Evolutionary conservation across 164 flowering plant genomes (phyloP).

Genomic region (Santalum album): DNA sequence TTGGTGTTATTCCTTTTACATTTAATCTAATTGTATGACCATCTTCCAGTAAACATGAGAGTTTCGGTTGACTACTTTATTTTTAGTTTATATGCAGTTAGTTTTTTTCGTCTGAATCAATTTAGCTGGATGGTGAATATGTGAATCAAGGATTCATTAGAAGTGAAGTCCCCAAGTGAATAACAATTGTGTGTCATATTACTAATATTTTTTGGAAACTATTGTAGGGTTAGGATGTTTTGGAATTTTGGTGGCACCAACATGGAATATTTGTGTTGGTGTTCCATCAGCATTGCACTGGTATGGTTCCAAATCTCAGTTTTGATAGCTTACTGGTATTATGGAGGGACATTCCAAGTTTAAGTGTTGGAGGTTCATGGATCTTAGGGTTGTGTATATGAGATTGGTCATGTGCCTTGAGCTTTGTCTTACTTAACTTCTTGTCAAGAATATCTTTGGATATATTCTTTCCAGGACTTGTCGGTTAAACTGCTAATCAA

Average conservation of each 20-base stretch:
- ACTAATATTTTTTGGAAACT: conserved; percentile 34
- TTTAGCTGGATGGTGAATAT: conserved; percentile 8
- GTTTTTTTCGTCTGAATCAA: too few relatives aligned
- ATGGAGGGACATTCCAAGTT: conserved; percentile 6
- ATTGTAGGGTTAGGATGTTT: conserved; percentile 44
- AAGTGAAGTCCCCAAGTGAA: conserved; percentile 8
- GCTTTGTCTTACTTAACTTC: too few relatives aligned
- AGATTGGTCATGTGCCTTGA: not conserved
- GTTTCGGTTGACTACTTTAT: too few relatives aligned
- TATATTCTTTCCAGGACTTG: too few relatives aligned
- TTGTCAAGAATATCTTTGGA: too few relatives aligned
- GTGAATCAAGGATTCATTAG: conserved; percentile 7
- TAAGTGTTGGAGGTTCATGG: conserved; percentile 9
- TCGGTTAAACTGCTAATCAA: too few relatives aligned
- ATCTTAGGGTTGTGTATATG: not conserved
- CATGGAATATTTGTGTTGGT: conserved; percentile 37
- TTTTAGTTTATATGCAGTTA: too few relatives aligned
- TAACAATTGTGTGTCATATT: conserved; percentile 8
- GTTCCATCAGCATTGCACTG: conserved; percentile 37
- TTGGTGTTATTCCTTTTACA: too few relatives aligned
- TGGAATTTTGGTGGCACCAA: conserved; percentile 36
- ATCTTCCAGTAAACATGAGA: too few relatives aligned
- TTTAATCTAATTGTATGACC: too few relatives aligned
- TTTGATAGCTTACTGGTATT: conserved; percentile 18
- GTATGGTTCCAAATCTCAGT: conserved; percentile 33